These are phyloP conservation scores for Fusarium equiseti DNA, from an alignment of 2,329 filamentous ascomycete genomes.

Conservation along the genomic window DNA sequence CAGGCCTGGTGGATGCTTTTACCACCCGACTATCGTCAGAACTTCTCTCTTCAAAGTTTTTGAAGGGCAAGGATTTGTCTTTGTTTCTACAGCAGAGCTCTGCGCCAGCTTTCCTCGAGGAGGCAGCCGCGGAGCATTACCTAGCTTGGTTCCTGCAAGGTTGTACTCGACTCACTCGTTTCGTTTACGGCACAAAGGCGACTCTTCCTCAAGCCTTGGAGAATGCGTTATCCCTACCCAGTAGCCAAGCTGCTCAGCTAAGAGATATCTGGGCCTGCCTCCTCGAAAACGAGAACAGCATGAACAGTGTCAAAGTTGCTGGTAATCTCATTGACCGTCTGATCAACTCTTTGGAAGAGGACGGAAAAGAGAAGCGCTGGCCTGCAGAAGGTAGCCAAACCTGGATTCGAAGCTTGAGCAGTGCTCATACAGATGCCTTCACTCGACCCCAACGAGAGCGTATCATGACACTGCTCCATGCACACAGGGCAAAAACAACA, in stretches of 20 bases:
- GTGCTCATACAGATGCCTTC: conserved; percentile 55
- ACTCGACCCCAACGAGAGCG: conserved; percentile 59
- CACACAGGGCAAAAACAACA: conserved; percentile 44
- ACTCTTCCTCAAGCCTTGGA: conserved; percentile 45
- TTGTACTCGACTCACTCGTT: conserved; percentile 49
- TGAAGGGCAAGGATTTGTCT: conserved; percentile 43
- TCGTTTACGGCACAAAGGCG: conserved; percentile 46
- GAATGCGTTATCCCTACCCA: conserved; percentile 40
- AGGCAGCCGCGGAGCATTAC: conserved; percentile 50
- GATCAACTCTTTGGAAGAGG: conserved; percentile 47
- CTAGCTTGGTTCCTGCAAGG: conserved; percentile 52
- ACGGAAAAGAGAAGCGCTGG: conserved; percentile 50
- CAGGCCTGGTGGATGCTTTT: conserved; percentile 52
- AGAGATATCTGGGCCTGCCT: conserved; percentile 49
- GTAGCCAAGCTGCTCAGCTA: conserved; percentile 29
- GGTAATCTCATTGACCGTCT: conserved; percentile 51
- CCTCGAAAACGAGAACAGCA: conserved; percentile 54
- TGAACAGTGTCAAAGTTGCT: conserved; percentile 52
- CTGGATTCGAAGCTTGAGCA: conserved; percentile 52
- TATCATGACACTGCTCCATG: conserved; percentile 54
- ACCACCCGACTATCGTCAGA: conserved; percentile 51
- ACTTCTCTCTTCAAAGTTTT: conserved; percentile 40
- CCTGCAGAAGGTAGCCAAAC: conserved; percentile 47
- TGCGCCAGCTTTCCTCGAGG: conserved; percentile 45
- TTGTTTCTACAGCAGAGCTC: conserved; percentile 24